Evolutionary conservation across 2,329 filamentous ascomycete genomes (phyloP), one percentile per base, ranked within the genome.

Genomic region (Aureobasidium namibiae): DNA sequence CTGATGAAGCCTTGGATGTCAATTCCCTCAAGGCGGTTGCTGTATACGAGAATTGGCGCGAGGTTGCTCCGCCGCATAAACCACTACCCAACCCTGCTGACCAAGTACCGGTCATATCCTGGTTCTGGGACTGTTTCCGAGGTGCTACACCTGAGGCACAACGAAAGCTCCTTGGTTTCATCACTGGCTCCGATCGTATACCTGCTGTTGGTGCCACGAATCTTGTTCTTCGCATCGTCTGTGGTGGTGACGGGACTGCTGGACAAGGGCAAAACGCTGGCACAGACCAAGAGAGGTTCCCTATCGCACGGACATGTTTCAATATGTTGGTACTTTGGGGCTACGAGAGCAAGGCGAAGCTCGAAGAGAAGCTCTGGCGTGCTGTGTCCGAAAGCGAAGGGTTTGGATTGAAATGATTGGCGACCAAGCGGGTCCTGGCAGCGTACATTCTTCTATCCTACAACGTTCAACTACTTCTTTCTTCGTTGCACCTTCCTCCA

Each of bases 341-440:
- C 46, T 96, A 92, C 72, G 70, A 73, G 36, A 84, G 82, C 3
- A 83, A 80, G 65, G 80, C 85, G 68, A 85, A 82, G 64, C 71
- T 96, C 61, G 87, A 90, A 70, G 75, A 73, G 54, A 84, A 85
- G 76, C 75, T 96, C 33, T 95, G 91, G 90, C 82, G 83, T 63
- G 92, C 92, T 4, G 90, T 96, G n/a, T 78, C 84, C 64, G 90
- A 92, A 72, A 95, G 91, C 68, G 90, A 95, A 71, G 92, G 92
- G 2, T 96, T 96, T 79, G 91, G 91, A 33, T 78, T 96, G 71
- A 94, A 92, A 71, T 92, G 70, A 78, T 54, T 52, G 48, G 16
- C 13, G 48, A 29, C 16, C 13, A 24, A n/a, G 7, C 4, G 21
- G 14, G 21, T 52, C 34, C 48, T 26, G 46, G 46, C 29, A 52